phyloP scores from a whole-genome alignment of 1,284 basidiomycete genomes.

The Apiotrichum domesticum region DNA sequence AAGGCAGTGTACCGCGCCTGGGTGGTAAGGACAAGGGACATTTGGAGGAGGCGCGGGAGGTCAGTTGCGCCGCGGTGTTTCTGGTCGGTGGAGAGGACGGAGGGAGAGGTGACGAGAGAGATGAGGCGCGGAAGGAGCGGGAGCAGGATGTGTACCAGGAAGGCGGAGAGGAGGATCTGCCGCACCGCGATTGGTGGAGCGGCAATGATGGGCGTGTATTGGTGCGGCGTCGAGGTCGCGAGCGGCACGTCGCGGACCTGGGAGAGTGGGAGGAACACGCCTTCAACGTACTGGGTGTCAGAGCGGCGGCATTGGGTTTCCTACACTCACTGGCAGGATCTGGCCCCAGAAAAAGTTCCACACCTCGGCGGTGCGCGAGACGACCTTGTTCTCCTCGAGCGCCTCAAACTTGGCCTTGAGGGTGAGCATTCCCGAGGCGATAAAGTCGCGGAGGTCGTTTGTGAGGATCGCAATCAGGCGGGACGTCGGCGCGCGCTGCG shows the following conservation, averaged over 20 bases:
- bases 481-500: conserved; percentile 36
- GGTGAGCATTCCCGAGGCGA: conserved; percentile 83
- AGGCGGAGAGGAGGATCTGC: conserved; percentile 44
- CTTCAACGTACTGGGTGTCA: conserved; percentile 43
- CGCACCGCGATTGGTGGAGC: conserved; percentile 35
- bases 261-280: conserved; percentile 50
- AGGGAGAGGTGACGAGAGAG: conserved; percentile 21
- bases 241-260: conserved; percentile 35
- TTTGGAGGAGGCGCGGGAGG: conserved; percentile 40
- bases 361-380: conserved; percentile 71
- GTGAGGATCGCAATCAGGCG: conserved; percentile 56
- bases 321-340: conserved; percentile 59
- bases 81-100: not conserved
- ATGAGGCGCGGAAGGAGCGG: conserved; percentile 41
- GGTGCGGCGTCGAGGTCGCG: conserved; percentile 5
- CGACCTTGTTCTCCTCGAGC: conserved; percentile 59
- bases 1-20: conserved; percentile 42
- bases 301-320: not conserved
- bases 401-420: conserved; percentile 71
- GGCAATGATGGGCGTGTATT: conserved; percentile 8
- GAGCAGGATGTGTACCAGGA: conserved; percentile 44
- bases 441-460: conserved; percentile 72
- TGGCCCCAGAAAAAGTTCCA: conserved; percentile 96
- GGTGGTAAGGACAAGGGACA: conserved; percentile 45
- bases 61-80: conserved; percentile 18